Base-by-base conservation (phyloP, 1,284 basidiomycete genomes). In the Naganishia sp. region DNA sequence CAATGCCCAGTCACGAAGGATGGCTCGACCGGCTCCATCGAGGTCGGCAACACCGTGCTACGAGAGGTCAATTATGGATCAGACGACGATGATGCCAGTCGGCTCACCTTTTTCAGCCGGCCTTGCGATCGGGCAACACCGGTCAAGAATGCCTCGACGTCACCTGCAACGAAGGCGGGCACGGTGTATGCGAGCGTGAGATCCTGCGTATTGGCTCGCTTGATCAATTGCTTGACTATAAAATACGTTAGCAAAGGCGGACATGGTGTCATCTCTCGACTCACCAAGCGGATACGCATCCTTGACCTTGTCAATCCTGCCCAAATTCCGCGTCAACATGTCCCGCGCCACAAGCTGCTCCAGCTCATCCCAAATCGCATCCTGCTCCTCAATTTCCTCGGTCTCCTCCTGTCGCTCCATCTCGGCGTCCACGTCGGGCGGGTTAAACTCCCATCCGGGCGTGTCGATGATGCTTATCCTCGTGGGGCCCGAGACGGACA, bases 1-100 rank as follows among this genome's bases (percentile, higher is more conserved):
- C 6, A 83, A 84, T 69, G 85, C 88, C 94, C 94, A 99, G 80
- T 98, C 94, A 31, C 90, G 87, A 50, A 98, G 83, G 47, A 98
- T 83, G 62, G 89, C 84, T 28, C 91, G 88, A 10, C 91, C 89
- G 2, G 94, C 90, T 25, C 86, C 87, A 13, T 86, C 84, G 65
- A 92, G 80, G 78, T 98, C 94, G 51, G 86, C 84, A 58, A 90
- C 92, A 71, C 86, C 88, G 86, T 90, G 77, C 74, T 72, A 67
- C 66, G 63, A 46, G 55, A 7, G 28, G 21, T 21, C 23, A 32
- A 17, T n/a, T 3, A 31, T 23, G 7, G 11, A 7, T 47, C 46
- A 53, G 63, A 51, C n/a, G 5, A 39, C 4, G 49, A 28, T 28
- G 51, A 32, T n/a, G n/a, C 45, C 47, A 13, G 17, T 23, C 46